Evolutionary conservation across 345 rosid genomes (phyloP).

Genomic region (Microcos paniculata): DNA sequence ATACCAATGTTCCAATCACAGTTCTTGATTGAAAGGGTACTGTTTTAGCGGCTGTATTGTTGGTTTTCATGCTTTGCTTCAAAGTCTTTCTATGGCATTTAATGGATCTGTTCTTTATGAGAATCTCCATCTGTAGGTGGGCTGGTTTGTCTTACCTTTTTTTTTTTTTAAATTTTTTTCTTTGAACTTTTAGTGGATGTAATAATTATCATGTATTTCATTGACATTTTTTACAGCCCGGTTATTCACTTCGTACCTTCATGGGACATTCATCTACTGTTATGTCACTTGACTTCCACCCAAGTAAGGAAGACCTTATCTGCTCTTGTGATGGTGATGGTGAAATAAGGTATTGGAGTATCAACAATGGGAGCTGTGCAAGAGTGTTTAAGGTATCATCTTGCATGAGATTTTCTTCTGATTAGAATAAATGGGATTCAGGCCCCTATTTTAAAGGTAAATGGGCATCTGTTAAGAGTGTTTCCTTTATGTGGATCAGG

Average conservation of each 20-base stretch:
- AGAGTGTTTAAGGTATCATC: constrained; percentile 75
- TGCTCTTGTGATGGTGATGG: constrained; percentile 93
- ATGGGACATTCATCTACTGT: constrained; percentile 76
- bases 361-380: constrained; percentile 73
- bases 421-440: not conserved
- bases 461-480: not conserved
- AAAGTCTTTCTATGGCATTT: not conserved
- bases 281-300: constrained; percentile 90
- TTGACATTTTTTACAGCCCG: constrained; percentile 59
- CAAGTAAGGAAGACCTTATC: constrained; percentile 82
- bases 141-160: not conserved
- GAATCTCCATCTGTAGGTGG: not conserved
- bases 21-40: not conserved
- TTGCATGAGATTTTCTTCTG: not conserved
- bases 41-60: not conserved
- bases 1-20: not conserved
- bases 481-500: constrained; percentile 43
- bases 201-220: not conserved
- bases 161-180: not conserved
- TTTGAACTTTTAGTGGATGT: not conserved
- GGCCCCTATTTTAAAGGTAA: not conserved
- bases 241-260: constrained; percentile 78
- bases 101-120: not conserved
- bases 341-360: constrained; percentile 94
- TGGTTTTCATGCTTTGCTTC: not conserved